Evolutionary conservation across 1,284 basidiomycete species (phyloP).

Genomic region (Leccinum solheimii): DNA sequence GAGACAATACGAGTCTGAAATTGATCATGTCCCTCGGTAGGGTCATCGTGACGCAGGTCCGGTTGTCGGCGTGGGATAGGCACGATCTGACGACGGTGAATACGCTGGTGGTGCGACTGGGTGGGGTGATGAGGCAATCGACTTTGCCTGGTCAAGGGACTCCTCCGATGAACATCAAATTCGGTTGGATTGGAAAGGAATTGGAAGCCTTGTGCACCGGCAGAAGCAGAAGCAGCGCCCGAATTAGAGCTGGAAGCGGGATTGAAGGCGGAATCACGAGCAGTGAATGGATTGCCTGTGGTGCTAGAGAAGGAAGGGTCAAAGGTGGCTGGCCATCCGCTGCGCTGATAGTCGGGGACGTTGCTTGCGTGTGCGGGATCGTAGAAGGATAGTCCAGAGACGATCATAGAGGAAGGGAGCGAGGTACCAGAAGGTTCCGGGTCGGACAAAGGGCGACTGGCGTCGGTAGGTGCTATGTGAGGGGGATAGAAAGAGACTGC

Average conservation of each 20-base stretch:
- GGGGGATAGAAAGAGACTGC: constrained; percentile 5
- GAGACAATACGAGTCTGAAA: background rate
- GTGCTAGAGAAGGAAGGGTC: constrained; percentile 12
- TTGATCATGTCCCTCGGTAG: background rate
- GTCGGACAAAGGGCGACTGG: background rate
- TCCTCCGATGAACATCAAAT: constrained; percentile 8
- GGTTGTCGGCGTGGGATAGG: constrained; percentile 18
- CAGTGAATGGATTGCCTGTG: background rate
- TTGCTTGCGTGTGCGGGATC: constrained; percentile 24
- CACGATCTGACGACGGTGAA: constrained; percentile 13
- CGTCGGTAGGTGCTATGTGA: background rate
- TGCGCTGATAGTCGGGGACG: constrained; percentile 18
- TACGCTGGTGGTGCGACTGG: constrained; percentile 3
- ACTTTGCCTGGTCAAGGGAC: background rate
- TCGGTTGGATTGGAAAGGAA: background rate
- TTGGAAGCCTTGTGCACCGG: background rate
- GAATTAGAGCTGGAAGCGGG: background rate
- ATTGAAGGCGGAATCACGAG: background rate
- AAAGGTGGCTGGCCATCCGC: constrained; percentile 27
- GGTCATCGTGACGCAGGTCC: background rate
- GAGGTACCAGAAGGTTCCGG: constrained; percentile 11
- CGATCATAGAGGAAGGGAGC: constrained; percentile 23
- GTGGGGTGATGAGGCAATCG: background rate
- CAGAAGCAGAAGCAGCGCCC: background rate
- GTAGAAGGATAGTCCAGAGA: constrained; percentile 30